phyloP scores from a whole-genome alignment of 768 basidiomycete species.

The Tylopilus subfusipes region DNA sequence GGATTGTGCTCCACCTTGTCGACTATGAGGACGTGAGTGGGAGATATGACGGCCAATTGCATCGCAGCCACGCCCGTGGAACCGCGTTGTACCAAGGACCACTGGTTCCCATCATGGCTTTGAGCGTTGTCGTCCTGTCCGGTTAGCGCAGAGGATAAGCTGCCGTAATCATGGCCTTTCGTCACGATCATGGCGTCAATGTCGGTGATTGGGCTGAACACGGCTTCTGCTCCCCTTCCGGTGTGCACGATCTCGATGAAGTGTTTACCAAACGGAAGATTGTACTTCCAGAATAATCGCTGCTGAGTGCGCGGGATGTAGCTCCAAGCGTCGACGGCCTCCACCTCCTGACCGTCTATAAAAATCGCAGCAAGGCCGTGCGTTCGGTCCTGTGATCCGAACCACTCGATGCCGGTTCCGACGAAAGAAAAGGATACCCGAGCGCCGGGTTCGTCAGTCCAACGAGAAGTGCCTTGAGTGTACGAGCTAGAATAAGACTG shows the following conservation, averaged over 20 bases:
- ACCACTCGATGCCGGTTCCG: constrained; percentile 80
- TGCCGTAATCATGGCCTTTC: constrained; percentile 28
- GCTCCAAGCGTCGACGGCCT: constrained; percentile 46
- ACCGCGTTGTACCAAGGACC: constrained; percentile 63
- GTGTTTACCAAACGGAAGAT: constrained; percentile 51
- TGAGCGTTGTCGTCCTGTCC: background rate
- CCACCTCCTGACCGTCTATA: constrained; percentile 50
- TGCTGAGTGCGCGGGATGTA: constrained; percentile 46
- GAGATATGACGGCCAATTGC: constrained; percentile 69
- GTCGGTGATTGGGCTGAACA: constrained; percentile 40
- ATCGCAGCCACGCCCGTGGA: constrained; percentile 76
- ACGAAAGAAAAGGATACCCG: constrained; percentile 55
- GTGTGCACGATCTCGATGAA: constrained; percentile 61
- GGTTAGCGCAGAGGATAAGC: background rate
- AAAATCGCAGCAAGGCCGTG: constrained; percentile 58
- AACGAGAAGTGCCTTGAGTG: constrained; percentile 47
- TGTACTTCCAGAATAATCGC: constrained; percentile 59
- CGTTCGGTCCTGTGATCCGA: constrained; percentile 52
- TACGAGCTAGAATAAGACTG: constrained; percentile 51
- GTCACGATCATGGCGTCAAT: constrained; percentile 70
- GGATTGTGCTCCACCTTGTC: constrained; percentile 90
- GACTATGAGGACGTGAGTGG: constrained; percentile 65
- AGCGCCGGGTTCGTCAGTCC: constrained; percentile 48
- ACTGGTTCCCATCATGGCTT: constrained; percentile 27
- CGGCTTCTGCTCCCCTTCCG: constrained; percentile 39